Conservation (phyloP, 1,284 basidiomycete genomes). For the Waitea zeae region DNA sequence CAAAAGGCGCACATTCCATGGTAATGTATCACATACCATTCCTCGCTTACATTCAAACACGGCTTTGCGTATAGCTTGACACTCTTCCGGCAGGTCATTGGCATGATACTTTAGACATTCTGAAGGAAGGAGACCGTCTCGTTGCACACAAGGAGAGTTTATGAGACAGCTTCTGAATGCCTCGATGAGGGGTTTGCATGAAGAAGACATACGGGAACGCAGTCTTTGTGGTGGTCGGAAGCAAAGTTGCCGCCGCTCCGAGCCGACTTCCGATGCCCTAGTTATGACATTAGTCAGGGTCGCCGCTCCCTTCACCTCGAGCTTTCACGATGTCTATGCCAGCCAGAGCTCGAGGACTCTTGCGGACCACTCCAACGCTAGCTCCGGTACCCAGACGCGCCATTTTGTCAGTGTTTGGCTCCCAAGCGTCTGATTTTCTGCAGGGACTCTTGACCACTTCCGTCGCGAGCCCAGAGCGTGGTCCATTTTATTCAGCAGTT, state of each 20-base stretch:
- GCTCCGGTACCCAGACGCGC: slow-evolving; percentile 47
- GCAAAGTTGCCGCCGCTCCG: background rate
- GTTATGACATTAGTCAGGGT: background rate
- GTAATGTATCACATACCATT: slow-evolving; percentile 39
- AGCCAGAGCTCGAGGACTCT: slow-evolving; percentile 22
- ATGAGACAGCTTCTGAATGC: slow-evolving; percentile 69
- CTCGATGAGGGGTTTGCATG: slow-evolving; percentile 54
- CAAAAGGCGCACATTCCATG: background rate
- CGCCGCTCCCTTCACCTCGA: background rate
- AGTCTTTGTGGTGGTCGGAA: background rate
- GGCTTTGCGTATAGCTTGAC: slow-evolving; percentile 55
- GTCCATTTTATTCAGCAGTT: slow-evolving; percentile 64
- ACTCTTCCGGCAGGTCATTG: slow-evolving; percentile 60
- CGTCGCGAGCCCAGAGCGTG: slow-evolving; percentile 29
- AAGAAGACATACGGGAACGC: slow-evolving; percentile 43
- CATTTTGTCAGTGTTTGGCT: slow-evolving; percentile 64
- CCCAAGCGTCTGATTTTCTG: slow-evolving; percentile 73
- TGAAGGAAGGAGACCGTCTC: slow-evolving; percentile 53
- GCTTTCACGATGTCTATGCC: slow-evolving; percentile 15
- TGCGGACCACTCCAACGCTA: slow-evolving; percentile 33
- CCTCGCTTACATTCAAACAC: slow-evolving; percentile 79
- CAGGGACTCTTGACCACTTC: slow-evolving; percentile 70
- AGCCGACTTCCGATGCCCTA: background rate
- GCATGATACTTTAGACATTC: slow-evolving; percentile 62
- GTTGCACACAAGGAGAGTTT: slow-evolving; percentile 69